phyloP scores from a whole-genome alignment of 2,329 filamentous ascomycete genomes.

The Neocatenulostroma microsporum region DNA sequence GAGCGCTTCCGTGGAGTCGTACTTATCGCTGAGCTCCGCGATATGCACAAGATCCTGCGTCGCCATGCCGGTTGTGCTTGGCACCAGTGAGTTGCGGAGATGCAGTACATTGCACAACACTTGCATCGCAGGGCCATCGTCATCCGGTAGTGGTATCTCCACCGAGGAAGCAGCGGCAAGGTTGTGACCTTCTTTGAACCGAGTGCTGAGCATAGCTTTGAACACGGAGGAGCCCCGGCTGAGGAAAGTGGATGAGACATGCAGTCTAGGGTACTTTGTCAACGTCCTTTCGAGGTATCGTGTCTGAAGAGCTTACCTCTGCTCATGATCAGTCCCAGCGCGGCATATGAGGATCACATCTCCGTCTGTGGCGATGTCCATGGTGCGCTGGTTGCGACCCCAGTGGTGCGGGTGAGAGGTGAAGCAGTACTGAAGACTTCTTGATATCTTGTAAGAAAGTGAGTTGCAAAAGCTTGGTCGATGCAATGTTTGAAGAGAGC shows the following conservation, averaged over 20 bases:
- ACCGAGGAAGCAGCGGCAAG: background rate
- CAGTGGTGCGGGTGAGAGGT: too few species aligned
- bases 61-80: background rate
- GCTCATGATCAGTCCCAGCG: background rate
- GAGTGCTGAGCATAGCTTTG: slow-evolving; percentile 9
- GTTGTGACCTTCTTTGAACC: slow-evolving; percentile 8
- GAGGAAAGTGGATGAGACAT: slow-evolving; percentile 8
- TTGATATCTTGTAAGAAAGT: too few species aligned
- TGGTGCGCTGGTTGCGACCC: too few species aligned
- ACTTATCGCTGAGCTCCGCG: slow-evolving; percentile 7
- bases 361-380: background rate
- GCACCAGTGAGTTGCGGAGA: slow-evolving; percentile 1
- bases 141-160: slow-evolving; percentile 8
- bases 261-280: background rate
- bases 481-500: too few species aligned
- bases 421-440: too few species aligned
- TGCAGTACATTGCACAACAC: slow-evolving; percentile 10
- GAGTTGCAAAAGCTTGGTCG: too few species aligned
- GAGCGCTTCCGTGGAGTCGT: slow-evolving; percentile 4
- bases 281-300: background rate
- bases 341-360: background rate
- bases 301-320: background rate
- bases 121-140: slow-evolving; percentile 6
- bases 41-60: slow-evolving; percentile 3
- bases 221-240: slow-evolving; percentile 11